Evolutionary conservation across 1,284 basidiomycete genomes (phyloP).

Genomic region (Phaffia rhodozyma): DNA sequence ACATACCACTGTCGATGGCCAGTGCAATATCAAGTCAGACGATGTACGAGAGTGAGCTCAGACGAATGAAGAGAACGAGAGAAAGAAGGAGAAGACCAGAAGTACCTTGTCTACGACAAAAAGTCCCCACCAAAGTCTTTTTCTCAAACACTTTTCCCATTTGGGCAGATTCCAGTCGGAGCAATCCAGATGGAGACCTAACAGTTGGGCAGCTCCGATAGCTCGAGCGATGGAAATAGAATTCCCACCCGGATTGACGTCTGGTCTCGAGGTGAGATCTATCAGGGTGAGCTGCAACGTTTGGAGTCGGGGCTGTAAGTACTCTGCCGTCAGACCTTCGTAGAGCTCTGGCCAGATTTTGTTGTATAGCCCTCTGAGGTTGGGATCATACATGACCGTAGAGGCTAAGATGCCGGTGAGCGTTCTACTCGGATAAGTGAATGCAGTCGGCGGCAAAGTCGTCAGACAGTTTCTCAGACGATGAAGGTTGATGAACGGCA

Average conservation of each 20-base stretch:
- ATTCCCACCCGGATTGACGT: conserved; percentile 14
- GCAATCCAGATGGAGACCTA: conserved; percentile 32
- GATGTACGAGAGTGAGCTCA: too few species aligned
- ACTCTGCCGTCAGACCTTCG: conserved; percentile 25
- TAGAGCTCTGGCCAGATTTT: conserved; percentile 20
- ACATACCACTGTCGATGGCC: too few species aligned
- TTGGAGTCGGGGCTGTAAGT: conserved; percentile 13
- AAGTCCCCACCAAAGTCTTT: conserved; percentile 32
- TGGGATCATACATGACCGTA: conserved; percentile 21
- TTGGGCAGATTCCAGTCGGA: conserved; percentile 30
- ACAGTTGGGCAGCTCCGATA: conserved; percentile 29
- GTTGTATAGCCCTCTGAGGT: conserved; percentile 21
- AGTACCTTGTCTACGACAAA: conserved; percentile 23
- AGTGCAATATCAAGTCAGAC: too few species aligned
- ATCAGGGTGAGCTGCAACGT: conserved; percentile 16
- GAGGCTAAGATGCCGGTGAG: conserved; percentile 29
- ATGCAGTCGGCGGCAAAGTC: conserved; percentile 11
- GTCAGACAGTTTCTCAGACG: conserved; percentile 21
- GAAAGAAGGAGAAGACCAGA: background rate
- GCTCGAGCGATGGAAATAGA: conserved; percentile 20
- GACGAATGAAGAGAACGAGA: background rate
- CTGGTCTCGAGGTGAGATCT: conserved; percentile 10
- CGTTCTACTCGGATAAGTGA: conserved; percentile 25
- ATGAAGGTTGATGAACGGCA: conserved; percentile 27
- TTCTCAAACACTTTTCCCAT: conserved; percentile 31